A percentile compares a stretch with the other conserved stretches of the same genome.
Evolutionary conservation across 2,329 filamentous ascomycete species (phyloP).

Genomic region (Sordariomycetes sp.): DNA sequence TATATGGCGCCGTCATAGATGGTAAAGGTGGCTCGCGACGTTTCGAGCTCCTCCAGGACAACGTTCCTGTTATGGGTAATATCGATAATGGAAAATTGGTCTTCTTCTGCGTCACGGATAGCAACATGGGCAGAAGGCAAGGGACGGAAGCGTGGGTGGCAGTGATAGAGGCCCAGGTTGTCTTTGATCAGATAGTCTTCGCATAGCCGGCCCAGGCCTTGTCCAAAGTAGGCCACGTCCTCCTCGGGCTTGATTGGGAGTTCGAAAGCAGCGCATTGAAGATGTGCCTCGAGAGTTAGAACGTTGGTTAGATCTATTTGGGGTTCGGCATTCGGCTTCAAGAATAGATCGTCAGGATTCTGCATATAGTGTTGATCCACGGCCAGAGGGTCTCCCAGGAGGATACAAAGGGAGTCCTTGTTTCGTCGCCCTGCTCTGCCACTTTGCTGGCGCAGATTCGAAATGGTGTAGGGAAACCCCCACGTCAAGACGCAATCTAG

Average conservation of each 20-base stretch:
- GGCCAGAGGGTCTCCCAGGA: conserved; percentile 81
- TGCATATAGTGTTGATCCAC: conserved; percentile 97
- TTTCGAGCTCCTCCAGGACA: conserved; percentile 91
- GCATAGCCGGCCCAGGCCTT: conserved; percentile 58
- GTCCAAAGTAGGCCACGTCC: conserved; percentile 71
- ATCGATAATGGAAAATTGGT: conserved; percentile 91
- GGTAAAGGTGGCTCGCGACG: conserved; percentile 87
- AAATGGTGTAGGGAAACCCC: conserved; percentile 91
- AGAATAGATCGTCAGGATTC: conserved; percentile 89
- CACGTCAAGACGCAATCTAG: conserved; percentile 89
- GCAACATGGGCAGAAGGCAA: conserved; percentile 72
- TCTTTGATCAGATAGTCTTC: conserved; percentile 65
- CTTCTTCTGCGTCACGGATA: conserved; percentile 79
- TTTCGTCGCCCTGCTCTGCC: conserved; percentile 86
- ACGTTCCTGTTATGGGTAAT: conserved; percentile 71
- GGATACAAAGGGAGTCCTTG: conserved; percentile 81
- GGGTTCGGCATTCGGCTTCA: conserved; percentile 76
- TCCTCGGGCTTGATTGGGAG: conserved; percentile 78
- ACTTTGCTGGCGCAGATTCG: conserved; percentile 89
- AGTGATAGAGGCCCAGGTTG: conserved; percentile 72
- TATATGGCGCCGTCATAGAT: conserved; percentile 97
- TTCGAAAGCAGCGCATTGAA: conserved; percentile 92
- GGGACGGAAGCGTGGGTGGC: conserved; percentile 78
- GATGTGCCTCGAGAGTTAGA: conserved; percentile 82
- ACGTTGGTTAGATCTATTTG: conserved; percentile 90